These are phyloP conservation scores for Aspergillus sergii DNA, from an alignment of 2,329 filamentous ascomycete species.

Conservation along the genomic window DNA sequence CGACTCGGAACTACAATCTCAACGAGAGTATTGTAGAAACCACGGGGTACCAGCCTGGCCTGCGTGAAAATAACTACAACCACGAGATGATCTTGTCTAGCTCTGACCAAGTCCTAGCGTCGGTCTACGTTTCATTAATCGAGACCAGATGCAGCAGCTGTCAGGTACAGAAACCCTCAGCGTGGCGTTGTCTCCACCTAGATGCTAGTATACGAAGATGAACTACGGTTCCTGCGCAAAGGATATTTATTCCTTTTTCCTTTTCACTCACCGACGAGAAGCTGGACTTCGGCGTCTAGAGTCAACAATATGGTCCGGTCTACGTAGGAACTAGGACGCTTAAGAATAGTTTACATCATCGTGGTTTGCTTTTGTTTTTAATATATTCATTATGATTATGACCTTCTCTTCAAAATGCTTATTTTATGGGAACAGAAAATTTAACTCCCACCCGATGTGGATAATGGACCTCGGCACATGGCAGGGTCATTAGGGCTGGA, in stretches of 20 bases:
- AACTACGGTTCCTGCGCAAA: no score
- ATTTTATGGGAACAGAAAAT: neutral
- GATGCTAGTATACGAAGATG: neutral
- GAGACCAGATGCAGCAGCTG: neutral
- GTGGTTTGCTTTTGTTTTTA: no score
- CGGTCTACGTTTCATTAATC: no score
- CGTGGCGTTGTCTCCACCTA: neutral
- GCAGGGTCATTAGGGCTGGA: neutral
- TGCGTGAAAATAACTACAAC: no score
- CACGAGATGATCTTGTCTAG: neutral
- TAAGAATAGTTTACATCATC: no score
- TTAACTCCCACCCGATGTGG: neutral
- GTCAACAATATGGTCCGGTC: no score
- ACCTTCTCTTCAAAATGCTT: neutral
- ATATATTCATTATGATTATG: neutral
- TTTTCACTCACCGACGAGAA: no score
- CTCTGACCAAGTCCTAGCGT: neutral
- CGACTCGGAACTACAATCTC: no score
- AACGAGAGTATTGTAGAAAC: neutral
- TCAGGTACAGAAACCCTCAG: neutral
- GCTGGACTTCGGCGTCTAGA: no score
- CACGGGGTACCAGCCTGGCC: no score
- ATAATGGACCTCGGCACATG: neutral
- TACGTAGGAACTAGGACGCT: no score
- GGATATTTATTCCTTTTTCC: no score